Base-by-base conservation (phyloP, 2,329 filamentous ascomycete genomes). In the Daldinia sp. region DNA sequence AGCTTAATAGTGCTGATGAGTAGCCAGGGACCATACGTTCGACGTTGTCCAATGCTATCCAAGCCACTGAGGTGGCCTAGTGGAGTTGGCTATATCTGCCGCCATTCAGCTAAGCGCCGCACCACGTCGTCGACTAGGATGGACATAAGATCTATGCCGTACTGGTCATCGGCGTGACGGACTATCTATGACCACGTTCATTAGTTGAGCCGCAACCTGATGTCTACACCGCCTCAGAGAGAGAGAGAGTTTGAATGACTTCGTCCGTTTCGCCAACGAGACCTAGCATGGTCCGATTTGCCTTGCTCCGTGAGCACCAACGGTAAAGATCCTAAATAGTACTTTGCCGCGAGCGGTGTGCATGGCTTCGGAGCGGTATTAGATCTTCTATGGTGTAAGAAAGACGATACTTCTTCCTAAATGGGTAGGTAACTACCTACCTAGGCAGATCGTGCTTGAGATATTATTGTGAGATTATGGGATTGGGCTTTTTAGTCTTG, bases 341-440 rank as follows among this genome's bases (percentile, higher is more conserved):
- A 28, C 44, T 51, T 30, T 51, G 10, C 15, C 33, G 28, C 46
- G 15, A 33, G 46, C 46, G 46, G 46, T 51, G 46, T 51, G 46
- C 26, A 26, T 51, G 26, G 3, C 26, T 51, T 30, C 12, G 15
- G 26, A 33, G 28, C 23, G 15, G 6, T 10, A 18, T 51, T 51
- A 15, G 15, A 26, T 51, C 26, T 51, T 13, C 15, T 30, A 10
- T 18, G n/a, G 6, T 13, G 3, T 15, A 4, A 7, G 26, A 33
- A 28, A 51, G 46, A 51, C 15, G 26, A n/a, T 4, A 51, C 26
- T 26, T 6, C 28, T 33, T 33, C 46, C n/a, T 5, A 51, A 51
- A 33, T 18, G 26, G 7, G 26, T 51, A 33, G 46, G 46, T 18
- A 15, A 33, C 26, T 51, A 50, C 46, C 26, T 12, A 51, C 46